Percentiles rank a stretch among this genome's conserved stretches.
Conservation (phyloP, 2,329 filamentous ascomycete genomes). For the Penicillium aurantiogriseum region DNA sequence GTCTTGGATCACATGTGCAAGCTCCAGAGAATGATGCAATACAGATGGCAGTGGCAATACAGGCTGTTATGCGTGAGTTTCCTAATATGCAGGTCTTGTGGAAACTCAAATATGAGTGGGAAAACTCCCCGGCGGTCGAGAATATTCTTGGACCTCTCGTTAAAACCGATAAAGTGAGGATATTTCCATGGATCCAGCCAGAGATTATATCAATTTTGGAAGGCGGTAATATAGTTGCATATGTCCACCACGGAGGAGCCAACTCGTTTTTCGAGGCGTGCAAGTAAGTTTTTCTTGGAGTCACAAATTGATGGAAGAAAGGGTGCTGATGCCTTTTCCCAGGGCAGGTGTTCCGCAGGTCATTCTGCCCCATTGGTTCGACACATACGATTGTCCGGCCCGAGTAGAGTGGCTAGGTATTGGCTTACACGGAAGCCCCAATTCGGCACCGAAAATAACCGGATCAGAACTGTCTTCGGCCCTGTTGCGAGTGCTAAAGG, state of each 20-base stretch:
- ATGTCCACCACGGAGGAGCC: slow-evolving; percentile 50
- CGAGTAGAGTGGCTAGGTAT: slow-evolving; percentile 46
- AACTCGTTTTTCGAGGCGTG: slow-evolving; percentile 51
- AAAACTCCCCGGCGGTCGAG: slow-evolving; percentile 11
- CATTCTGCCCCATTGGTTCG: slow-evolving; percentile 49
- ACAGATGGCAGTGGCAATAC: slow-evolving; percentile 42
- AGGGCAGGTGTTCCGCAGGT: slow-evolving; percentile 49
- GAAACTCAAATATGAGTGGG: slow-evolving; percentile 36
- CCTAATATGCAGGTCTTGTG: slow-evolving; percentile 43
- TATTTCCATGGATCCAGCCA: slow-evolving; percentile 19
- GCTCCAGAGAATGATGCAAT: slow-evolving; percentile 28
- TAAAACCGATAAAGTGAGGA: slow-evolving; percentile 10
- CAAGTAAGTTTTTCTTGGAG: slow-evolving; percentile 31
- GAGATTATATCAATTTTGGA: slow-evolving; percentile 32
- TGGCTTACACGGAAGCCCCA: slow-evolving; percentile 42
- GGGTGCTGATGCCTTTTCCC: neutral
- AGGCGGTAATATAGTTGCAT: slow-evolving; percentile 40
- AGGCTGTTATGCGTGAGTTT: slow-evolving; percentile 36
- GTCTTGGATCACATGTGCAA: slow-evolving; percentile 46
- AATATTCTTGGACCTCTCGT: slow-evolving; percentile 14
- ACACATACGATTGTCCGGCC: slow-evolving; percentile 48
- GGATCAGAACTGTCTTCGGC: slow-evolving; percentile 17
- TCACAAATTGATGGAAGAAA: neutral
- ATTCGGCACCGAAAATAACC: slow-evolving; percentile 31
- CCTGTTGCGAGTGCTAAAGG: slow-evolving; percentile 12